Conservation (phyloP, 768 basidiomycete genomes). For the Tricholoma saponaceum region DNA sequence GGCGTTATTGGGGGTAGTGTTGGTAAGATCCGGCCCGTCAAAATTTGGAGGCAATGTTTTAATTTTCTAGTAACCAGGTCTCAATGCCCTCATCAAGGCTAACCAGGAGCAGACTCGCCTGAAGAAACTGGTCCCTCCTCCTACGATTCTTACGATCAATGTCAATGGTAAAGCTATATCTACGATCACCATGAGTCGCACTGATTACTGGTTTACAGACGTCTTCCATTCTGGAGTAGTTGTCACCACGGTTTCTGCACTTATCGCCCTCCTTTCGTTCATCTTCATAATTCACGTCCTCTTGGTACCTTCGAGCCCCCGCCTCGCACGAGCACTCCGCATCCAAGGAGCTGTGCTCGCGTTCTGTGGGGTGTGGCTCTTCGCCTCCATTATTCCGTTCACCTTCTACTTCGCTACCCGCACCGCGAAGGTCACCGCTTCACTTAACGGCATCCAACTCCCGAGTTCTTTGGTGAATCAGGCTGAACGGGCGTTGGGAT, state of each 20-base stretch:
- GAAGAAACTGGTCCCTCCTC: constrained; percentile 25
- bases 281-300: constrained; percentile 20
- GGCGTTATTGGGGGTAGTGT: constrained; percentile 18
- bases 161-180: constrained; percentile 24
- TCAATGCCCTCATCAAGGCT: constrained; percentile 40
- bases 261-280: constrained; percentile 28
- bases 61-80: constrained; percentile 19
- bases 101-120: constrained; percentile 32
- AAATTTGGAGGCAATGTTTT: not conserved
- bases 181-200: not conserved
- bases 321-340: constrained; percentile 23
- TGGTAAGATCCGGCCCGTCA: constrained; percentile 2
- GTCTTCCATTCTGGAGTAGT: constrained; percentile 35
- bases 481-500: constrained; percentile 32
- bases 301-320: constrained; percentile 8
- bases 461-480: constrained; percentile 31
- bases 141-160: constrained; percentile 33
- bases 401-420: constrained; percentile 33
- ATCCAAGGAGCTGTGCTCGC: constrained; percentile 34
- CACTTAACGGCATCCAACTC: constrained; percentile 31
- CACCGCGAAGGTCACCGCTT: constrained; percentile 40
- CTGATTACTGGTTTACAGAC: constrained; percentile 22
- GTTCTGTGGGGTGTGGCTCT: constrained; percentile 42
- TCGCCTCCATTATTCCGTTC: constrained; percentile 24
- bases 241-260: constrained; percentile 28